Evolutionary conservation across 495 filamentous ascomycete species (phyloP).

Genomic region (Schizothecium vesticola): DNA sequence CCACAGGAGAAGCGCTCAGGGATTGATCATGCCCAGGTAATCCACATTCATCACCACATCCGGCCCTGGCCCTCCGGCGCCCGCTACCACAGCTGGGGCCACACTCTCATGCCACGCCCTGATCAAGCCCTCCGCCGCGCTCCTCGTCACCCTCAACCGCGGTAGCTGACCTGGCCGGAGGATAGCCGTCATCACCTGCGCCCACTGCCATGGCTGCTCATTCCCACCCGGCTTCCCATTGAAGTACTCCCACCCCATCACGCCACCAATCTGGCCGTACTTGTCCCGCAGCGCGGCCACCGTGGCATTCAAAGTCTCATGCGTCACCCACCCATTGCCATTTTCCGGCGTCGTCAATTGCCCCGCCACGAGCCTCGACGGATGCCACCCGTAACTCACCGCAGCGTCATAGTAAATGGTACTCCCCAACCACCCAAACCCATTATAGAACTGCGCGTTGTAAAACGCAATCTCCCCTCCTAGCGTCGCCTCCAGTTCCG

Average conservation of each 20-base stretch:
- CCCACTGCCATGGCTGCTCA: constrained; percentile 66
- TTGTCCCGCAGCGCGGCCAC: constrained; percentile 39
- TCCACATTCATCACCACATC: constrained; percentile 19
- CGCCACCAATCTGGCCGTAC: constrained; percentile 66
- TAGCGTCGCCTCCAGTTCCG: constrained; percentile 45
- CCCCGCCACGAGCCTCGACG: constrained; percentile 64
- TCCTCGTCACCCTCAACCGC: constrained; percentile 16
- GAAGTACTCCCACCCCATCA: constrained; percentile 88
- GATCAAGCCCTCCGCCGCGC: constrained; percentile 13
- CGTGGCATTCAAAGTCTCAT: constrained; percentile 34
- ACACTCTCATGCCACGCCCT: constrained; percentile 19
- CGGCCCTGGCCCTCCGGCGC: background rate
- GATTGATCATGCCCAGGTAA: constrained; percentile 27
- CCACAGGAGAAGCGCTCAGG: background rate
- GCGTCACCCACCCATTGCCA: constrained; percentile 46
- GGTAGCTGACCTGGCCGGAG: constrained; percentile 33
- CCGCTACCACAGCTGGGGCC: background rate
- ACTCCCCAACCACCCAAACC: constrained; percentile 61
- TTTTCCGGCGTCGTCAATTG: constrained; percentile 66
- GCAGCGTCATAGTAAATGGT: constrained; percentile 59
- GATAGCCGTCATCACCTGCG: constrained; percentile 51
- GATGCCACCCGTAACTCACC: constrained; percentile 57
- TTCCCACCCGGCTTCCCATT: constrained; percentile 57
- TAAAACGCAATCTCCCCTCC: constrained; percentile 59
- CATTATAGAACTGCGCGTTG: constrained; percentile 81